Evolutionary conservation across 768 basidiomycete genomes (phyloP), one percentile per base, ranked within the genome.

Genomic region (Neoboletus brunneissimus): DNA sequence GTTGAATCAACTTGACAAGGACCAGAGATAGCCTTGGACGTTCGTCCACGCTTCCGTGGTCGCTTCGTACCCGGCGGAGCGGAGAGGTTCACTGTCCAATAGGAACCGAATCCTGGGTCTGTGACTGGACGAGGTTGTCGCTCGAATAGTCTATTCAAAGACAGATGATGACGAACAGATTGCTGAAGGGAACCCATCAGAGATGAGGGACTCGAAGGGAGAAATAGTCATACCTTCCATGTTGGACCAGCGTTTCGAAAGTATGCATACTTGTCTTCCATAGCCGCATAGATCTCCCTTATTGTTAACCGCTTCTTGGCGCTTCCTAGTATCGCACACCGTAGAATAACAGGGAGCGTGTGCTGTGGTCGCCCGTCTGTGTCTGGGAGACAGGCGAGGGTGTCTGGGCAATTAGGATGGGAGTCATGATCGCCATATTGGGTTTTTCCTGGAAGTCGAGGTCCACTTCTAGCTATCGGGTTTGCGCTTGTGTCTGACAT

Each of bases 31-130:
- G 77, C 76, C 66, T 85, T 84, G 55, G 78, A 81, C 10, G 81
- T 72, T 20, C 87, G 79, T 25, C 88, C 88, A 54, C 90, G 82
- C 67, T 91, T 92, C 22, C 90, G 82, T 42, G 90, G 90, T 55
- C 90, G 83, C 73, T 92, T 92, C 1, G 89, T 91, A 22, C 90
- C 90, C 2, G 89, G 89, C 13, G 89, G 89, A n/a, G 90, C 90
- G 47, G 81, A 70, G 22, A 91, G 77, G 70, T 91, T 91, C n/a
- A 92, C 90, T 35, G 89, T 91, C 90, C 90, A 92, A 67, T 92
- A 91, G 12, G 89, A 91, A 22, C 90, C 90, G 68, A 91, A 90
- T 16, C 90, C 90, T 13, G 90, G 90, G 68, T 91, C 89, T 31
- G 89, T 89, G 11, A 88, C 87, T 9, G 90, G 90, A 48, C 90